Conservation (phyloP, 805 yeast species). For the Saccharomycopsis fermentans region DNA sequence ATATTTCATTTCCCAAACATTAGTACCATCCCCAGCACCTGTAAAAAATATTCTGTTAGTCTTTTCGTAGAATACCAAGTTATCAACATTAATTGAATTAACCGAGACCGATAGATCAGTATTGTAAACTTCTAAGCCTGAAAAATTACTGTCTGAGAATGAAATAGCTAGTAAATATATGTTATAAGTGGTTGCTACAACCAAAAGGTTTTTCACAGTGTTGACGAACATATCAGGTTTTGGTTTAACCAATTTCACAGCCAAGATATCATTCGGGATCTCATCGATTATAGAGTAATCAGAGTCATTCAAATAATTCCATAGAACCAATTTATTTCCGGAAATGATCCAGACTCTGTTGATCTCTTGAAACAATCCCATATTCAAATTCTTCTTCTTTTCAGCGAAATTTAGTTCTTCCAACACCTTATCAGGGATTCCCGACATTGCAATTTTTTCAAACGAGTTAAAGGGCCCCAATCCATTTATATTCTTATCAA, state of each 20-base stretch:
- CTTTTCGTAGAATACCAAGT: slow-evolving; percentile 45
- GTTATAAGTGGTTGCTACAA: slow-evolving; percentile 73
- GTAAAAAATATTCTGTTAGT: slow-evolving; percentile 79
- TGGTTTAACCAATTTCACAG: slow-evolving; percentile 74
- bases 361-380: slow-evolving; percentile 78
- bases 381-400: slow-evolving; percentile 53
- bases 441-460: slow-evolving; percentile 55
- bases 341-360: slow-evolving; percentile 78
- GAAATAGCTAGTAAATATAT: slow-evolving; percentile 70
- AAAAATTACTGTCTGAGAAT: slow-evolving; percentile 30
- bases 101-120: slow-evolving; percentile 74
- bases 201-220: slow-evolving; percentile 57
- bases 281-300: slow-evolving; percentile 79
- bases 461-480: slow-evolving; percentile 60
- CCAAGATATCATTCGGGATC: slow-evolving; percentile 62
- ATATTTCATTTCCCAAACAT: slow-evolving; percentile 83
- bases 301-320: slow-evolving; percentile 60
- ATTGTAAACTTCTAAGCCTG: slow-evolving; percentile 60
- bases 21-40: slow-evolving; percentile 66
- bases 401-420: slow-evolving; percentile 33
- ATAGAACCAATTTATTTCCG: slow-evolving; percentile 71
- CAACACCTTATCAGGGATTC: slow-evolving; percentile 72
- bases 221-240: slow-evolving; percentile 72
- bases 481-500: slow-evolving; percentile 39
- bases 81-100: slow-evolving; percentile 65